Base-by-base conservation (phyloP, 2,329 filamentous ascomycete species). In the Phialemonium atrogriseum region DNA sequence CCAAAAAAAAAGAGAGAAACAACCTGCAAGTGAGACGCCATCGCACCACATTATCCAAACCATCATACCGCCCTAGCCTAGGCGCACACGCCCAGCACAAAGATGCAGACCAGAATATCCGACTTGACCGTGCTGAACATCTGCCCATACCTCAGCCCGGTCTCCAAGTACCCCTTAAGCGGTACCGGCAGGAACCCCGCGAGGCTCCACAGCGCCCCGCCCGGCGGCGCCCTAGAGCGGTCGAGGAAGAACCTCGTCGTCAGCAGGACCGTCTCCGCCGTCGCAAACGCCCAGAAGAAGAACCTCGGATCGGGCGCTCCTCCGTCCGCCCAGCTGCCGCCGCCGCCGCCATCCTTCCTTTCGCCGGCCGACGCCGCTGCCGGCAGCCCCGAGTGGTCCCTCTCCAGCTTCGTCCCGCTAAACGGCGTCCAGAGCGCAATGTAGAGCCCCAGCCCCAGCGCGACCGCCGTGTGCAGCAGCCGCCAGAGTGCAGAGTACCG, bases 281-380 rank as follows among this genome's bases (percentile, higher is more conserved):
- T 85, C 5, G 82, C 79, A 51, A 89, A 91, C n/a, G 83, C 69
- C 63, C 78, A 85, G 56, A 89, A 87, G 56, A 87, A 80, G 62
- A 37, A 62, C 24, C 64, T 51, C 20, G 55, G 50, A 34, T 51
- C 50, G 36, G 47, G 33, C 22, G 43, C 39, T 27, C 41, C 40
- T 21, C 38, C 38, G 20, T 32, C 40, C 30, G 34, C 34, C 24
- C 31, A 30, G 30, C 38, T 19, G 19, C 25, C n/a, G 24, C 37
- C 35, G 35, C 34, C 31, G 27, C 33, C 36, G 40, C 20, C 43
- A 27, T 35, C 40, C 35, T 42, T 30, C 30, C 24, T 34, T 27
- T 7, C 22, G 10, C 11, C 38, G 34, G 18, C 40, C 18, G 24
- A 36, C n/a, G 12, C 60, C 21, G 28, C 57, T n/a, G n/a, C n/a